Evolutionary conservation across 305 asterid genomes (phyloP), one percentile per base, ranked within the genome.

Genomic region (Andrographis paniculata): DNA sequence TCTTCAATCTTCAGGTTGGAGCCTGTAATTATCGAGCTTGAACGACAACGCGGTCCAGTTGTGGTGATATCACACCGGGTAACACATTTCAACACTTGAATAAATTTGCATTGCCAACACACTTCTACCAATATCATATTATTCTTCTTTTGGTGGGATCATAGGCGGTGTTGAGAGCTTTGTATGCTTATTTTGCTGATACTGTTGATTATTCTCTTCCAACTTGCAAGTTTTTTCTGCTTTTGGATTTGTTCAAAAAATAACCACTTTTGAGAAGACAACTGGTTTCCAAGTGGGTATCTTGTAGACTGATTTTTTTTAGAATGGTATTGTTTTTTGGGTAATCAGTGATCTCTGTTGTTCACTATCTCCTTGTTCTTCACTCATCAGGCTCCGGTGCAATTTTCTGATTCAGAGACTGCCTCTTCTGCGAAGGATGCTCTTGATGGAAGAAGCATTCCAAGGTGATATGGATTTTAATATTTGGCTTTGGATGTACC

Each of bases 391-490:
- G 95, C 95, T 52, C 68, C 85, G 68, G 95, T 85, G 77, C 95
- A 89, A 74, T 85, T 85, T 78, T 78, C 95, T 45, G 93, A 85
- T 66, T 70, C 84, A 59, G 92, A 69, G 54, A 89, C 95, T 49
- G 98, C 98, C 46, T 75, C 84, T 59, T 62, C 94, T 62, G 94
- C 98, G 21, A 85, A 82, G 82, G 95, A 89, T 48, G 87, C 94
- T 58, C 93, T 85, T 61, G 97, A 89, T 71, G 95, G 95, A 64
- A 79, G 97, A 78, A 79, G 95, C 85, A 88, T 89, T 74, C 97
- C 95, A 67, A 89, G 95, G 95, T 89, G 93, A 85, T 72, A 71
- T 74, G 78, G 76, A 62, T 75, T 80, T 69, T 72, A 62, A 65
- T 65, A 59, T 79, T 77, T 75, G 74, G 78, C 76, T 70, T 72